Conservation (phyloP, 768 basidiomycete genomes). For the Auriscalpium vulgare region DNA sequence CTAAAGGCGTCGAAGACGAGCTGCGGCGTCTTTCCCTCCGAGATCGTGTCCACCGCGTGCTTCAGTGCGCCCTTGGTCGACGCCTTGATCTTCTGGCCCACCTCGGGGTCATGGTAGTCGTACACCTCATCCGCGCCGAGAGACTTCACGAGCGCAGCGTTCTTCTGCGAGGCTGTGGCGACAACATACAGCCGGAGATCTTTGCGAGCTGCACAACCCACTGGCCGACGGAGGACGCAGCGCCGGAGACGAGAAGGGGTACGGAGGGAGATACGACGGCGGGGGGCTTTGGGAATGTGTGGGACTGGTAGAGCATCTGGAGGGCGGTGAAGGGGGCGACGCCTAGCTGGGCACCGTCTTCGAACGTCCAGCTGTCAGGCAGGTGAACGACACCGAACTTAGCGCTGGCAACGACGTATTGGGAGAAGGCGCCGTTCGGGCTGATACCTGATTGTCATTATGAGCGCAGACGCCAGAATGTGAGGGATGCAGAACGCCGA, state of each 20-base stretch:
- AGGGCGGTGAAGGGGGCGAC: not conserved
- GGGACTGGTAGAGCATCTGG: not conserved
- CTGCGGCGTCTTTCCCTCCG: not conserved
- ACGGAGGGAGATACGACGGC: not conserved
- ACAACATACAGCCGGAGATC: not conserved
- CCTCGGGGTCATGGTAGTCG: constrained; percentile 11
- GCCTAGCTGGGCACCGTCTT: constrained; percentile 2
- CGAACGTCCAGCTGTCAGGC: not conserved
- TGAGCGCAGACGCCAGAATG: not conserved
- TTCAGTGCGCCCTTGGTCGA: not conserved
- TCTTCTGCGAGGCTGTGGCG: constrained; percentile 21
- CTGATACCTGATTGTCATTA: not conserved
- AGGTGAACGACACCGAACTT: not conserved
- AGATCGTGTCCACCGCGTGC: not conserved
- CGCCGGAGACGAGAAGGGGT: not conserved
- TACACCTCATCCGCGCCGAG: constrained; percentile 25
- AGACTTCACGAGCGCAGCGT: constrained; percentile 25
- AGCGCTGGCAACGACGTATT: constrained; percentile 4
- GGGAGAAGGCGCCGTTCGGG: not conserved
- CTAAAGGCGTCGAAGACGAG: not conserved
- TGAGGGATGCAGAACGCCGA: not conserved
- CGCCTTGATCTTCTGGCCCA: constrained; percentile 1
- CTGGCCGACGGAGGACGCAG: not conserved
- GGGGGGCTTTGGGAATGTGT: not conserved
- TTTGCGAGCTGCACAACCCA: constrained; percentile 2